These are phyloP conservation scores for Alternaria sp. DNA, from an alignment of 2,329 filamentous ascomycete genomes.

Conservation along the genomic window DNA sequence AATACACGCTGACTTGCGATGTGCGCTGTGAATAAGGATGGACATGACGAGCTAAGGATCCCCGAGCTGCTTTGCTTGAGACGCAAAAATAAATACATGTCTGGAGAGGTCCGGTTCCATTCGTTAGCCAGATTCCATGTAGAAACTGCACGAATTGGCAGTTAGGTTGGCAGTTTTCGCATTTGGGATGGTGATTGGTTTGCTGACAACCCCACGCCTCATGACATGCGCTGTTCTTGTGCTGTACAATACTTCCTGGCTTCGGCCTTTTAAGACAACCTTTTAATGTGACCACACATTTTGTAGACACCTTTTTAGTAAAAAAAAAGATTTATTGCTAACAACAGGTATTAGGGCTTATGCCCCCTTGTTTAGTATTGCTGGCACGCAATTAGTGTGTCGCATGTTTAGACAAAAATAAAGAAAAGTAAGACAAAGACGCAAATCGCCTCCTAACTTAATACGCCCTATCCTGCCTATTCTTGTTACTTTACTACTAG, in stretches of 20 bases:
- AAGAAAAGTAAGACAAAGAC: too few species aligned
- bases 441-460: too few species aligned
- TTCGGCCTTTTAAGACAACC: too few species aligned
- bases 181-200: background rate
- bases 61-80: background rate
- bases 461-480: too few species aligned
- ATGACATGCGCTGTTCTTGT: slow-evolving; percentile 19
- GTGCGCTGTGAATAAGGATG: background rate
- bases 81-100: background rate
- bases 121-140: background rate
- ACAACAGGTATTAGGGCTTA: too few species aligned
- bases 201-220: slow-evolving; percentile 7
- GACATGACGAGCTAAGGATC: background rate
- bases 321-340: too few species aligned
- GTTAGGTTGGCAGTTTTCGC: slow-evolving; percentile 1
- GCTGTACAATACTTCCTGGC: slow-evolving; percentile 13
- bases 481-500: too few species aligned
- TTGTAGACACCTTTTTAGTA: too few species aligned
- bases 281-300: too few species aligned
- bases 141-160: background rate
- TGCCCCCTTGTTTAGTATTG: too few species aligned
- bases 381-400: too few species aligned
- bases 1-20: background rate
- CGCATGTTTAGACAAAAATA: too few species aligned
- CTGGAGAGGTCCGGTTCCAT: background rate